phyloP scores from a whole-genome alignment of 495 filamentous ascomycete species.

The Hypoxylon rickii region DNA sequence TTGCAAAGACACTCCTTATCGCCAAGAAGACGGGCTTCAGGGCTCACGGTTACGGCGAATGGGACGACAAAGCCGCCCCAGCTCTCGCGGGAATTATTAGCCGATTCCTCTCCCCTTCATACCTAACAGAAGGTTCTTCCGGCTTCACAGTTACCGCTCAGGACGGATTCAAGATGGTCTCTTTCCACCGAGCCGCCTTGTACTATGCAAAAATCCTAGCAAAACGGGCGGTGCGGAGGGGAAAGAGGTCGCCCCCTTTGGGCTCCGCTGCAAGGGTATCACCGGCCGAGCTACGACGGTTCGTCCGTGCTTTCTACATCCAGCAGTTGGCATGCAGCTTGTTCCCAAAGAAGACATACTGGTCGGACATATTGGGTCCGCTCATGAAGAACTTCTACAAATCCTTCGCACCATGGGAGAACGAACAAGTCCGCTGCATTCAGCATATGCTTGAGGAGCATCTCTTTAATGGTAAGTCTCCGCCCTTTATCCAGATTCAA shows the following conservation, averaged over 20 bases:
- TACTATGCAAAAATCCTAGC: background rate
- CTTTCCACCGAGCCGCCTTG: background rate
- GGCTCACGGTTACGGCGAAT: background rate
- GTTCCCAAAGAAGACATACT: background rate
- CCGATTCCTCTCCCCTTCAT: background rate
- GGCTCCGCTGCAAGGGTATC: background rate
- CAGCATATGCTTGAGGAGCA: background rate
- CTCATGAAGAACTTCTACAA: background rate
- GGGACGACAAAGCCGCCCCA: background rate
- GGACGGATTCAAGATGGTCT: too few relatives aligned
- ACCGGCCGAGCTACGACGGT: background rate
- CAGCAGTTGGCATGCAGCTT: background rate
- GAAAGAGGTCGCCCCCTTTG: background rate
- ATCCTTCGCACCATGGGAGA: background rate
- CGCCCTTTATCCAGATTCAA: too few relatives aligned
- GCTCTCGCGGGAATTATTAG: background rate
- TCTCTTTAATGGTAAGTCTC: background rate
- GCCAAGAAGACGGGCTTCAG: background rate
- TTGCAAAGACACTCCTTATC: background rate
- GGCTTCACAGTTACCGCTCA: background rate
- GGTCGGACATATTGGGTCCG: background rate
- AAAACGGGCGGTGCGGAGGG: background rate
- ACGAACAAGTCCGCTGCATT: background rate
- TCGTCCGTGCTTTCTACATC: background rate
- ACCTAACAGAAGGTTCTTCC: background rate